Percentiles rank a stretch among this genome's conserved stretches.
phyloP scores from a whole-genome alignment of 2,329 filamentous ascomycete species.

The Alternaria postmessia region DNA sequence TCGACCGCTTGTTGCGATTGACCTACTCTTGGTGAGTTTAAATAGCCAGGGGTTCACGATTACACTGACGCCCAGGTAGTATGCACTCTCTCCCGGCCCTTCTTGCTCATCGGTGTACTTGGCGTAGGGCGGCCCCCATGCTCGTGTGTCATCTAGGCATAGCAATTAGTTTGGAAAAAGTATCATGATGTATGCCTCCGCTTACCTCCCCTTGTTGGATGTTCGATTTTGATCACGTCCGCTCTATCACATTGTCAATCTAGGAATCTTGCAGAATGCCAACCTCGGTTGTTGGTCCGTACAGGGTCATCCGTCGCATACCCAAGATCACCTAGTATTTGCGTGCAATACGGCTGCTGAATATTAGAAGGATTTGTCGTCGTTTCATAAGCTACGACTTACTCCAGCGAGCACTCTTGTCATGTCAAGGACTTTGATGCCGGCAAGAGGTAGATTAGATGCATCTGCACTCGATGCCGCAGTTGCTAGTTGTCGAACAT shows the following conservation, averaged over 20 bases:
- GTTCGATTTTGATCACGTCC: constrained; percentile 97
- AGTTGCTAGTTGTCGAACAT: constrained; percentile 53
- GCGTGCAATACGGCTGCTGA: constrained; percentile 89
- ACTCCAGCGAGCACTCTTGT: constrained; percentile 94
- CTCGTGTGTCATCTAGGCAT: constrained; percentile 84
- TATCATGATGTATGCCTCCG: too few species aligned
- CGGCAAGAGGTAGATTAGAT: constrained; percentile 74
- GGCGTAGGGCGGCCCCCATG: constrained; percentile 96
- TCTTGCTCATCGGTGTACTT: constrained; percentile 68
- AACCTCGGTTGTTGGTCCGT: constrained; percentile 48
- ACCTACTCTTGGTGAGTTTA: constrained; percentile 62
- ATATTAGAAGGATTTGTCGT: constrained; percentile 26
- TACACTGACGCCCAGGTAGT: constrained; percentile 80
- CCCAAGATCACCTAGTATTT: constrained; percentile 96
- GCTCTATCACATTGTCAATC: constrained; percentile 65
- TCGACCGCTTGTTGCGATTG: constrained; percentile 96
- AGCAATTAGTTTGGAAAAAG: not conserved
- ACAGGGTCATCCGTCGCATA: constrained; percentile 58
- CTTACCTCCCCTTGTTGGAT: constrained; percentile 66
- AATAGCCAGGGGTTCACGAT: not conserved
- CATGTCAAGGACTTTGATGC: constrained; percentile 93
- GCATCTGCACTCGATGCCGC: constrained; percentile 49
- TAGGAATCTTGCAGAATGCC: constrained; percentile 18
- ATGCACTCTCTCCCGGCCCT: constrained; percentile 90
- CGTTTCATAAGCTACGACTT: constrained; percentile 49